These are phyloP conservation scores for Achlya hypogyna DNA, from an alignment of 352 stramenopile genomes.

Conservation along the genomic window DNA sequence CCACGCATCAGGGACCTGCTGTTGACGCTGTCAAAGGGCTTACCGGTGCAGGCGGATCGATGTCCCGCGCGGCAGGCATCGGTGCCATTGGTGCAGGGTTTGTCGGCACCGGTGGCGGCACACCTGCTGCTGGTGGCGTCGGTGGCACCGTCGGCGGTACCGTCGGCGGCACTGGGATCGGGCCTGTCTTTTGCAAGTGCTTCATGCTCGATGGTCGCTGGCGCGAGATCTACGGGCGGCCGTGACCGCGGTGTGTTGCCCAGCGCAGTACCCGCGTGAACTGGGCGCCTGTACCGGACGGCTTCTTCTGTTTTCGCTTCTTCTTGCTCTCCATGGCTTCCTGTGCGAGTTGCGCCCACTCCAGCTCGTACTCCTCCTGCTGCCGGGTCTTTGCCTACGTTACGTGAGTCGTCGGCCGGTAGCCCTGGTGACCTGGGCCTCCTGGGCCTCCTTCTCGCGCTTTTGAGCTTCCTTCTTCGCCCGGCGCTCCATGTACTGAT, in stretches of 20 bases:
- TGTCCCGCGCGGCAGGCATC: neutral
- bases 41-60: slow-evolving; percentile 33
- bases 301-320: slow-evolving; percentile 66
- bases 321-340: slow-evolving; percentile 74
- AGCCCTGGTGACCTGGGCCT: slow-evolving; percentile 26
- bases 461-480: slow-evolving; percentile 72
- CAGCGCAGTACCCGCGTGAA: neutral
- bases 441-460: slow-evolving; percentile 58
- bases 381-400: slow-evolving; percentile 55
- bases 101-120: slow-evolving; percentile 1
- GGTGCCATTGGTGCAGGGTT: too few relatives aligned
- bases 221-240: slow-evolving; percentile 24
- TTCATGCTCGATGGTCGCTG: slow-evolving; percentile 74
- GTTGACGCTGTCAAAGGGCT: too few relatives aligned
- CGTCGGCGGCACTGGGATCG: slow-evolving; percentile 23
- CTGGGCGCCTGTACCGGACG: slow-evolving; percentile 25
- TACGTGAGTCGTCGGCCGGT: neutral
- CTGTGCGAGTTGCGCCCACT: slow-evolving; percentile 84
- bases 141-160: neutral
- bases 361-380: slow-evolving; percentile 79
- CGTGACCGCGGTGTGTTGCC: neutral
- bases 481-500: slow-evolving; percentile 81
- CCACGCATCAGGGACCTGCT: too few relatives aligned
- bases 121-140: neutral
- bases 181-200: slow-evolving; percentile 59